Evolutionary conservation across 805 yeast genomes (phyloP), one percentile per base, ranked within the genome.

Genomic region (Cyberlindnera lachancei): DNA sequence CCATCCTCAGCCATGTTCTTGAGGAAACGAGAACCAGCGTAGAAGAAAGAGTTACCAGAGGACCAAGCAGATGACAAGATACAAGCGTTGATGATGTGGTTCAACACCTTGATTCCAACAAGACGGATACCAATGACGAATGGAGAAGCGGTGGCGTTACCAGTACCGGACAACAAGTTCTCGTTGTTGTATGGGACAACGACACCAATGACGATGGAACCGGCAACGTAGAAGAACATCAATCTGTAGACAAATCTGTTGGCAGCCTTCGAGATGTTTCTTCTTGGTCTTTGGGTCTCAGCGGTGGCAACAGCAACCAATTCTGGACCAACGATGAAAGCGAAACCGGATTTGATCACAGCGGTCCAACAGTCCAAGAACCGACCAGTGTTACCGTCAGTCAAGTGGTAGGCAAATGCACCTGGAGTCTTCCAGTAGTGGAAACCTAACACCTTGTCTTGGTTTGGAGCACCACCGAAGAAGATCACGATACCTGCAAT

Each of bases 31-130:
- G 90, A 71, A 18, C 82, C 80, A 46, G 80, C 79, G 56, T 80
- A 82, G 52, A 83, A 67, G 59, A 79, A 87, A 2, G 88, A 79
- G 59, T 82, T 84, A 24, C 82, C 79, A 26, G 94, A 90, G 7
- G 92, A 82, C 55, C 83, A 72, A 30, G 85, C 88, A 41, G 85
- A 80, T 22, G 84, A 59, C 50, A 86, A 59, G 43, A 86, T 79
- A 55, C 82, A 75, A 5, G 81, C 90, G 53, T 86, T 86, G 51
- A 86, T 65, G 33, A 86, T 69, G 46, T 79, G 81, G 28, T 87
- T 85, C 41, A 85, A 63, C 1, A 74, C 90, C 15, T 56, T 48
- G 41, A 84, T 82, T 26, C 71, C 66, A 21, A 83, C 82, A 41
- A 66, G 66, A 42, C 71, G 70, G 48, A 85, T 78, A 34, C 94